These are phyloP conservation scores for Nothomitra cinnamomea DNA, from an alignment of 2,329 filamentous ascomycete genomes.

Conservation along the genomic window DNA sequence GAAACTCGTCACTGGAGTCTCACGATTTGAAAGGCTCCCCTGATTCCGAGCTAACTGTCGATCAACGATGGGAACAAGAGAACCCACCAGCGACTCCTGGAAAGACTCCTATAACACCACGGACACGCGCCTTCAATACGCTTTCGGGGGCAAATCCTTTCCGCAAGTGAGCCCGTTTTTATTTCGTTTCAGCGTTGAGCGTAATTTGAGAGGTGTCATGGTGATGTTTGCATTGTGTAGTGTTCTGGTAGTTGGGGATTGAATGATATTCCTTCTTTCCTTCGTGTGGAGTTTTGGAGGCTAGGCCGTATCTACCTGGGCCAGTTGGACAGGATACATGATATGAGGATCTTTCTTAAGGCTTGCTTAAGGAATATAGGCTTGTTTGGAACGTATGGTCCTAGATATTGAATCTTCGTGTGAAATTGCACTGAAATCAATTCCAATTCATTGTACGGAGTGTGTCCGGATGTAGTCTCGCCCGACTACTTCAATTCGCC, in stretches of 20 bases:
- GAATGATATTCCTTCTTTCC: neutral
- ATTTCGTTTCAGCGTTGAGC: neutral
- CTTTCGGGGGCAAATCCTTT: slow-evolving; percentile 31
- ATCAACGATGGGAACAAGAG: slow-evolving; percentile 41
- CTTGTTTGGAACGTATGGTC: too few species aligned
- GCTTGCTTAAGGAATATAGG: too few species aligned
- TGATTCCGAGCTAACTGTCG: slow-evolving; percentile 23
- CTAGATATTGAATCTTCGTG: too few species aligned
- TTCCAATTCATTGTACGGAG: too few species aligned
- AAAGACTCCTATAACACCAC: slow-evolving; percentile 39
- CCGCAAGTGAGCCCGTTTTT: neutral
- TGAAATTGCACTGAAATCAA: too few species aligned
- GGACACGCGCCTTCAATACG: slow-evolving; percentile 50
- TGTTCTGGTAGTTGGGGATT: neutral
- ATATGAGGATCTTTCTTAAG: too few species aligned
- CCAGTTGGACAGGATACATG: too few species aligned
- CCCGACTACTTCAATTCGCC: too few species aligned
- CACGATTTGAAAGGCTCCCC: slow-evolving; percentile 23
- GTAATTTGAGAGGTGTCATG: neutral
- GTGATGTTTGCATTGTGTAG: neutral
- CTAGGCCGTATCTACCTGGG: neutral
- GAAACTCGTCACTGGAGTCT: slow-evolving; percentile 23
- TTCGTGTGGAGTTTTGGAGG: neutral
- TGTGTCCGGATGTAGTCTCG: too few species aligned
- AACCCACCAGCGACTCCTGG: slow-evolving; percentile 23